Evolutionary conservation across 306 rosid genomes (phyloP).

Genomic region (Oxytropis ochrocephala): DNA sequence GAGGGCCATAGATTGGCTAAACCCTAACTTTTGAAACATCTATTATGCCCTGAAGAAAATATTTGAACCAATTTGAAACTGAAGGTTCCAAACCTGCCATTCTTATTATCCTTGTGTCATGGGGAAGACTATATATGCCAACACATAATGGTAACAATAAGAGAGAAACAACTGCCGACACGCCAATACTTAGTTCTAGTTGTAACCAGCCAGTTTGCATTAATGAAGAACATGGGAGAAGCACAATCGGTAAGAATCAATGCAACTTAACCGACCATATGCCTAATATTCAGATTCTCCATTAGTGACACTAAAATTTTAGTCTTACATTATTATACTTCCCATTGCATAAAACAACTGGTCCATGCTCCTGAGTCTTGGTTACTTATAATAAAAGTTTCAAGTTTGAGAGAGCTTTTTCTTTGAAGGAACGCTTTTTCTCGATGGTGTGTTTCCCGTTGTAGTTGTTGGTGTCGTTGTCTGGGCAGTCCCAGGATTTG

Average conservation of each 20-base stretch:
- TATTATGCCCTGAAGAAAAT: background rate
- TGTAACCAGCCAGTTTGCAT: background rate
- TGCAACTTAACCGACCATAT: background rate
- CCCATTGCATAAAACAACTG: background rate
- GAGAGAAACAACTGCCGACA: background rate
- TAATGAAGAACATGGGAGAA: background rate
- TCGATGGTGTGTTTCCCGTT: background rate
- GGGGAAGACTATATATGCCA: background rate
- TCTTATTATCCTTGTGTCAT: background rate
- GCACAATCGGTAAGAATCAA: background rate
- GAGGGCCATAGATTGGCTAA: background rate
- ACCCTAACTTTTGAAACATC: background rate
- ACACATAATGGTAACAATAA: background rate
- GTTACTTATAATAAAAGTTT: background rate
- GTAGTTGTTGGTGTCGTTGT: constrained; percentile 5
- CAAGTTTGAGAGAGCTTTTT: constrained; percentile 26
- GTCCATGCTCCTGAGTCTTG: background rate
- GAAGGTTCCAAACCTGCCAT: background rate
- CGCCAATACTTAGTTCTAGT: background rate
- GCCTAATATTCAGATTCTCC: background rate
- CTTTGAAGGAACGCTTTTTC: constrained; percentile 22
- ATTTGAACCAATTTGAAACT: background rate
- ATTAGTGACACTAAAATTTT: background rate
- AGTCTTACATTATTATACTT: background rate
- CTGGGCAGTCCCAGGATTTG: constrained; percentile 38